A percentile compares a stretch with the other conserved stretches of the same genome.
These are phyloP conservation scores for Xylariaceae sp. DNA, from an alignment of 2,329 filamentous ascomycete genomes.

Conservation along the genomic window DNA sequence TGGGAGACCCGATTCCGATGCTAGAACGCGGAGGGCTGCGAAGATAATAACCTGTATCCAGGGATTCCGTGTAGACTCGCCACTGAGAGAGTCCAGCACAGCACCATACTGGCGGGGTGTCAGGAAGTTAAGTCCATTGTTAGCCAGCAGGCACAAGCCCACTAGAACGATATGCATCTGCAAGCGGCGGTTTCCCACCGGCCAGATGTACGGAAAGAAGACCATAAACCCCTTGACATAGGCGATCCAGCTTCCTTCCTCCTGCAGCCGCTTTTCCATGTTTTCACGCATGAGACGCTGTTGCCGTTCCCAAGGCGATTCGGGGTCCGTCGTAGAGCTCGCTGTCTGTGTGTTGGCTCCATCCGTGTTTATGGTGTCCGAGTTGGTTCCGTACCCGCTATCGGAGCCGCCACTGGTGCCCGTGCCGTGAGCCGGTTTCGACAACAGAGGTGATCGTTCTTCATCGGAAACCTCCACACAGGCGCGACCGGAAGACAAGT, in stretches of 20 bases:
- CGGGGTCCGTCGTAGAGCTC: slow-evolving; percentile 35
- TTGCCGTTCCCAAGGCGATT: slow-evolving; percentile 50
- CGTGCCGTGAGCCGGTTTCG: slow-evolving; percentile 33
- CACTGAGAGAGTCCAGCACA: slow-evolving; percentile 64
- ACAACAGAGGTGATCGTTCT: slow-evolving; percentile 55
- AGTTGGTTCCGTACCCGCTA: slow-evolving; percentile 40
- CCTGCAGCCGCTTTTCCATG: slow-evolving; percentile 63
- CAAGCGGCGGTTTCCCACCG: slow-evolving; percentile 57
- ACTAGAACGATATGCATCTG: slow-evolving; percentile 65
- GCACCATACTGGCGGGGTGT: slow-evolving; percentile 78
- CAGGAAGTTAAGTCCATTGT: slow-evolving; percentile 69
- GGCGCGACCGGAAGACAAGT: slow-evolving; percentile 23
- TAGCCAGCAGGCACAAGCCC: slow-evolving; percentile 59
- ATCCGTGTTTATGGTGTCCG: slow-evolving; percentile 34
- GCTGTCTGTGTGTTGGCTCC: slow-evolving; percentile 28
- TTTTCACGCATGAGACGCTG: slow-evolving; percentile 50
- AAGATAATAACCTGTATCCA: slow-evolving; percentile 51
- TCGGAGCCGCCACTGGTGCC: slow-evolving; percentile 26
- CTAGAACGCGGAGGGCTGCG: slow-evolving; percentile 44
- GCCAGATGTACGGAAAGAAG: slow-evolving; percentile 76
- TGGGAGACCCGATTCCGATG: slow-evolving; percentile 50
- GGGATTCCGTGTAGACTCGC: slow-evolving; percentile 41
- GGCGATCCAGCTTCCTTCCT: slow-evolving; percentile 70
- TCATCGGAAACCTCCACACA: slow-evolving; percentile 35
- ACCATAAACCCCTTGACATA: slow-evolving; percentile 72